These are phyloP conservation scores for Chenopodium album DNA, from an alignment of 148 eudicot species.

Conservation along the genomic window DNA sequence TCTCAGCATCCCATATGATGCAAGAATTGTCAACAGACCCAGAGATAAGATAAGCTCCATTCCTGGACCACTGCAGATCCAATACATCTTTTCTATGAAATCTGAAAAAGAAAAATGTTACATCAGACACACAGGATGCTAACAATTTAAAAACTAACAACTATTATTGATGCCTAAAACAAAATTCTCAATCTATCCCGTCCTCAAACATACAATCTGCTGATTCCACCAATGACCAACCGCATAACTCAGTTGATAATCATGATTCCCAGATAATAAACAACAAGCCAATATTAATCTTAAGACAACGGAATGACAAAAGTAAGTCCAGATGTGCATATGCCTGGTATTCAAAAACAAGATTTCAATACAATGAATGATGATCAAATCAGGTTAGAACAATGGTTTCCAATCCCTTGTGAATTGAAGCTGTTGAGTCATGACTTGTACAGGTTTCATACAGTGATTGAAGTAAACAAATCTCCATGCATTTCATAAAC, in stretches of 20 bases:
- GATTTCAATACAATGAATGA: background rate
- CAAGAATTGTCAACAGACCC: constrained; percentile 99
- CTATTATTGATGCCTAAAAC: background rate
- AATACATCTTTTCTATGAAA: constrained; percentile 94
- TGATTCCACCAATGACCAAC: background rate
- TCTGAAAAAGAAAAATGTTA: constrained; percentile 33
- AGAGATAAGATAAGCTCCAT: constrained; percentile 82
- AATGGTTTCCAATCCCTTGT: background rate
- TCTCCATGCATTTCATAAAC: background rate
- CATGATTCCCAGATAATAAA: background rate
- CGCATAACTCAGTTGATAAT: background rate
- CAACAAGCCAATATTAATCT: background rate
- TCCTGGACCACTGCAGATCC: constrained; percentile 90
- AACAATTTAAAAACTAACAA: background rate
- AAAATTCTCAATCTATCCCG: background rate
- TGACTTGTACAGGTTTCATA: background rate
- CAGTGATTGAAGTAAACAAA: background rate
- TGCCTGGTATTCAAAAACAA: background rate
- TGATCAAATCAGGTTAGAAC: background rate
- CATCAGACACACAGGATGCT: background rate
- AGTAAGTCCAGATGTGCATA: background rate
- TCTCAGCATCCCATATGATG: constrained; percentile 89
- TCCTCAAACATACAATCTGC: background rate
- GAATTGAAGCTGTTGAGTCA: background rate
- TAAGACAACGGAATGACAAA: background rate